Conservation (phyloP, 306 rosid species). For the Citrullus mucosospermus region DNA sequence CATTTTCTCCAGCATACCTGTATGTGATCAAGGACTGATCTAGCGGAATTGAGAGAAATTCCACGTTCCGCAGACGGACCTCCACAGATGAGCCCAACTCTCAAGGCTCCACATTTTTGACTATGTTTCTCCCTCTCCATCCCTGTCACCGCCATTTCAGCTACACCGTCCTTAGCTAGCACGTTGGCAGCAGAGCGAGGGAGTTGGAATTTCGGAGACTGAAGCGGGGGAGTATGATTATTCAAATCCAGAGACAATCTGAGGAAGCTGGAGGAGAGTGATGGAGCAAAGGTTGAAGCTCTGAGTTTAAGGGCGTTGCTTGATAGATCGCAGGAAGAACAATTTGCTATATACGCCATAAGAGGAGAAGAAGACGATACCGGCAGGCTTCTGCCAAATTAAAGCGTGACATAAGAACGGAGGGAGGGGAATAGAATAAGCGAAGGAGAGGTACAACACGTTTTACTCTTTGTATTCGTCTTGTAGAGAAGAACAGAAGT, state of each 20-base stretch:
- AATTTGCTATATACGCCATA: background rate
- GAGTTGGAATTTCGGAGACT: background rate
- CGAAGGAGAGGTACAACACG: background rate
- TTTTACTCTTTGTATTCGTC: background rate
- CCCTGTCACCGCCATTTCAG: conserved; percentile 1
- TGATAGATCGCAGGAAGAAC: background rate
- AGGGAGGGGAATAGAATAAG: background rate
- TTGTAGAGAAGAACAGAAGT: background rate
- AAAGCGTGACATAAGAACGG: background rate
- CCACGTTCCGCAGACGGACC: conserved; percentile 99
- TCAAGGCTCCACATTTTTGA: conserved; percentile 26
- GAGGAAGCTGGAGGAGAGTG: conserved; percentile 8
- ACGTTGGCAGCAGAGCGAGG: conserved; percentile 24
- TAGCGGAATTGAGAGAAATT: conserved; percentile 83
- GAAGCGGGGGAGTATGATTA: background rate
- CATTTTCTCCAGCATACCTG: conserved; percentile 24
- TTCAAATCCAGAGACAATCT: conserved; percentile 1
- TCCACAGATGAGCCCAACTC: conserved; percentile 76
- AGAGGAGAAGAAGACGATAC: background rate
- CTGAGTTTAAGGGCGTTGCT: background rate
- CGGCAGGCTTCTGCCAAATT: background rate
- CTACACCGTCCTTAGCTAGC: conserved; percentile 9
- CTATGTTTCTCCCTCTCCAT: conserved; percentile 3
- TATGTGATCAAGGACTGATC: conserved; percentile 88
- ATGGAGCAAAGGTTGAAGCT: background rate